Evolutionary conservation across 441 rosid species (phyloP).

Genomic region (Melastoma candidum): DNA sequence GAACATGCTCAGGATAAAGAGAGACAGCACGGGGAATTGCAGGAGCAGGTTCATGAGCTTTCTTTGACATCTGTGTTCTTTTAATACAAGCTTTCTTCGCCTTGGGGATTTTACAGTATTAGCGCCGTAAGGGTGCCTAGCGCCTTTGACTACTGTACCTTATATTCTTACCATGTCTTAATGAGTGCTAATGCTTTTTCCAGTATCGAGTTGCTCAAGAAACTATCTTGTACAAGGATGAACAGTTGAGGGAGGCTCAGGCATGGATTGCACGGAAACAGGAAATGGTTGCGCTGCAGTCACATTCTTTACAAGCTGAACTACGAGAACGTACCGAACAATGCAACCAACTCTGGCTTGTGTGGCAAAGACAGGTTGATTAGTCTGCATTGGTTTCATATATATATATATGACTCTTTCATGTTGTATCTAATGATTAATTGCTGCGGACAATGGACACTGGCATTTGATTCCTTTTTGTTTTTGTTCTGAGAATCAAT

Average conservation of each 20-base stretch:
- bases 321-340: slow-evolving; percentile 74
- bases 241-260: slow-evolving; percentile 73
- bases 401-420: background rate
- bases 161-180: background rate
- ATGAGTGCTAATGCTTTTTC: slow-evolving; percentile 19
- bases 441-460: background rate
- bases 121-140: too few relatives aligned
- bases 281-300: slow-evolving; percentile 58
- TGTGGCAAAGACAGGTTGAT: slow-evolving; percentile 91
- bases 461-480: background rate
- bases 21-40: slow-evolving; percentile 70
- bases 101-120: background rate
- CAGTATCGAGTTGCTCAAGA: slow-evolving; percentile 96
- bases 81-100: background rate
- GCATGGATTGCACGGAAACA: slow-evolving; percentile 78
- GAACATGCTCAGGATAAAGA: slow-evolving; percentile 92
- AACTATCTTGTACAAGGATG: slow-evolving; percentile 69
- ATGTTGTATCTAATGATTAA: slow-evolving; percentile 1
- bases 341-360: slow-evolving; percentile 85
- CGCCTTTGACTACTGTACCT: too few relatives aligned
- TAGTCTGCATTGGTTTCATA: slow-evolving; percentile 8
- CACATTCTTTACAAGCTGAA: slow-evolving; percentile 6
- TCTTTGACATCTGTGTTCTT: background rate
- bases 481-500: background rate
- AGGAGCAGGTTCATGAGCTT: slow-evolving; percentile 64